phyloP scores from a whole-genome alignment of 75 land plant species.

The Cryptomeria japonica region DNA sequence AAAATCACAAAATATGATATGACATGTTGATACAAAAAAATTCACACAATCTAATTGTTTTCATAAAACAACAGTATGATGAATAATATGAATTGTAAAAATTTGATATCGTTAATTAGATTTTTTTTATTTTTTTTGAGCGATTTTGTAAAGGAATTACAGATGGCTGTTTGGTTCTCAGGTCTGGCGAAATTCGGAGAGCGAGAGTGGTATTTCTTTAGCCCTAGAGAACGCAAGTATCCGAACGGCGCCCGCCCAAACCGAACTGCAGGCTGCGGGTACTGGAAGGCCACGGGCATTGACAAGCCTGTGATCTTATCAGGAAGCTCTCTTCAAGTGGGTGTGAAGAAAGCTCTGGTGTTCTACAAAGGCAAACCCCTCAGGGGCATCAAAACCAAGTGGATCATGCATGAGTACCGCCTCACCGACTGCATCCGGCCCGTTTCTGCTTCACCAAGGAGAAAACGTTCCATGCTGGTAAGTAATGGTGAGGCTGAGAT shows the following conservation, averaged over 20 bases:
- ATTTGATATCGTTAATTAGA: too few relatives aligned
- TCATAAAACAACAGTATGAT: too few relatives aligned
- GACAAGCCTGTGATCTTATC: not conserved
- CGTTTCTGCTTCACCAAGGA: conserved; percentile 11
- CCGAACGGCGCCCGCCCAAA: conserved; percentile 6
- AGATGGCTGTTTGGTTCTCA: too few relatives aligned
- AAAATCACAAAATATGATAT: too few relatives aligned
- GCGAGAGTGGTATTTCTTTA: conserved; percentile 1
- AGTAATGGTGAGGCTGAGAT: not conserved
- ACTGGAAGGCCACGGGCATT: conserved; percentile 5
- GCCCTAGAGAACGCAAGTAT: not conserved
- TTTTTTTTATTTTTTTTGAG: too few relatives aligned
- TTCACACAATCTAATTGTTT: too few relatives aligned
- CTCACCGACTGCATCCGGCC: not conserved
- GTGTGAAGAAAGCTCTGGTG: conserved; percentile 9
- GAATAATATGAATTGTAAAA: too few relatives aligned
- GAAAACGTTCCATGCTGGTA: not conserved
- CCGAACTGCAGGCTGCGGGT: not conserved
- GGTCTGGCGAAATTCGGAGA: not conserved
- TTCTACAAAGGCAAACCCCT: conserved; percentile 3
- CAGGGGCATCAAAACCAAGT: conserved; percentile 9
- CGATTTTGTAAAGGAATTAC: too few relatives aligned
- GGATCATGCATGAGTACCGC: conserved; percentile 15
- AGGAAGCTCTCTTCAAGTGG: not conserved
- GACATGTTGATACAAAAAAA: too few relatives aligned